A percentile compares a stretch with the other conserved stretches of the same genome.
Conservation (phyloP, 176 grass and related monocot genomes). For the Themeda triandra region DNA sequence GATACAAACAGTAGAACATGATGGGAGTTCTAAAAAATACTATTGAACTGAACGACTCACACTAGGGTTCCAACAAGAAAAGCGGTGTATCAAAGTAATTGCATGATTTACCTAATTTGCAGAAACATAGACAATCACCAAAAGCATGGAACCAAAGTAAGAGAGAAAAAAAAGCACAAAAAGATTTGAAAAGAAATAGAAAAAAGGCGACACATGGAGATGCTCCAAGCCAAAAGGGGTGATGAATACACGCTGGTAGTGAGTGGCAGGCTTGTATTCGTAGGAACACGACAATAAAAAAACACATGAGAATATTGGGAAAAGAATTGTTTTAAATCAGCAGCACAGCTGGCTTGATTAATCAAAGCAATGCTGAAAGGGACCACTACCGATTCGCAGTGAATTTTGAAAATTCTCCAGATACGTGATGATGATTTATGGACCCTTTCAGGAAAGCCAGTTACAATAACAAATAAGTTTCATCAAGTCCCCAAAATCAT, state of each 20-base stretch:
- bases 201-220: conserved; percentile 16
- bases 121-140: no score
- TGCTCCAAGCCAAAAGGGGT: conserved; percentile 29
- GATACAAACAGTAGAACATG: conserved; percentile 9
- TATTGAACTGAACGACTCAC: not conserved
- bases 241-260: not conserved
- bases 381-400: conserved; percentile 29
- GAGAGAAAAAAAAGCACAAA: not conserved
- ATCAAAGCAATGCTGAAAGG: conserved; percentile 48
- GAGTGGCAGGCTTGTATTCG: conserved; percentile 15
- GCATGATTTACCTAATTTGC: conserved; percentile 12
- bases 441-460: conserved; percentile 23
- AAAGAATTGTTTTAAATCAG: conserved; percentile 28
- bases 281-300: conserved; percentile 22
- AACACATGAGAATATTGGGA: conserved; percentile 16
- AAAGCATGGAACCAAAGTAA: conserved; percentile 4
- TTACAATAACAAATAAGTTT: conserved; percentile 27
- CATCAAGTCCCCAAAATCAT: conserved; percentile 14
- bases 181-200: not conserved
- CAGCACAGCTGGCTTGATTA: conserved; percentile 30
- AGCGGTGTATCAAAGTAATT: not conserved
- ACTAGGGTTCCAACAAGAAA: not conserved
- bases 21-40: not conserved
- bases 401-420: conserved; percentile 31
- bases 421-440: not conserved